Evolutionary conservation across 306 rosid genomes (phyloP), one percentile per base, ranked within the genome.

Genomic region (Senna siamea): DNA sequence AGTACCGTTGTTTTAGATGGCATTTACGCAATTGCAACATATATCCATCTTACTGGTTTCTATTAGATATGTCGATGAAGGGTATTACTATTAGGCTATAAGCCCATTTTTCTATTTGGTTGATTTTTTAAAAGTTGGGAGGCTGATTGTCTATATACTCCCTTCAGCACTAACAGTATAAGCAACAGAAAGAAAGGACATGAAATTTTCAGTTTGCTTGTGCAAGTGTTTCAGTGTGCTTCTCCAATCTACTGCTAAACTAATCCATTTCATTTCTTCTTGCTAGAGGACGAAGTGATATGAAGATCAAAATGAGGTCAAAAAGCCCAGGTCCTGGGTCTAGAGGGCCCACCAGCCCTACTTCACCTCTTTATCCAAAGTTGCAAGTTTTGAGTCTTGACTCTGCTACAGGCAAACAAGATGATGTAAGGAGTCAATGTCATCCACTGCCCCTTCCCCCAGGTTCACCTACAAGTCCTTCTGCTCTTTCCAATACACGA

Each of bases 381-480:
- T 69, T 90, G 53, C 71, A 70, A 23, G 76, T 37, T 66, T 55
- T 77, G 74, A 83, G 86, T 84, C 79, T 88, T 54, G 98, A 89
- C 75, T 91, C 98, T 55, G 84, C 95, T 32, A 79, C 87, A 1
- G 87, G 92, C 55, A 93, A 79, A 80, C 91, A 78, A 81, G 98
- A 93, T 18, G 96, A 92, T 10, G 96, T 87, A 48, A 85, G 79
- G 84, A 87, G 88, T 74, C 85, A 84, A 48, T 86, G 88, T 57
- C 97, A 94, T 79, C 93, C 85, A 0, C 87, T 94, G 74, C 99
- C 99, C 28, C 99, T 89, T 73, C 99, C 99, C 10, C 99, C 99
- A 2, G 96, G 97, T 32, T 84, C 97, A 75, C 97, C 97, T 19
- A 87, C 97, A 41, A 89, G 97, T 76, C 94, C 98, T 74, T 82